Evolutionary conservation across 2,329 filamentous ascomycete species (phyloP).

Genomic region (Arthrobotrys sphaeroides): DNA sequence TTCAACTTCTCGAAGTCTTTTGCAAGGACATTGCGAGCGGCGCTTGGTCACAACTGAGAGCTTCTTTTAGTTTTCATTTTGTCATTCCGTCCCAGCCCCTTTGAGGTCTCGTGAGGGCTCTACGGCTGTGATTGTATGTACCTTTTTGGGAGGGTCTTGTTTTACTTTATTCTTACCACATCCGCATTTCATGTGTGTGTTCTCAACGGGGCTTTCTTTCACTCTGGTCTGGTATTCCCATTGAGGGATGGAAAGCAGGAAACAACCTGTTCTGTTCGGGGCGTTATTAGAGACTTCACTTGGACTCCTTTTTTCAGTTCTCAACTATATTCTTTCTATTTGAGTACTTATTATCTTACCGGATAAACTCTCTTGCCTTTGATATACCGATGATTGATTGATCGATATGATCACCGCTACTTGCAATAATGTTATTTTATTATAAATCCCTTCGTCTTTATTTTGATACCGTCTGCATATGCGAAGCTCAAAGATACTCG

Average conservation of each 20-base stretch:
- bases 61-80: background rate
- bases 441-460: too few relatives aligned
- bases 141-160: background rate
- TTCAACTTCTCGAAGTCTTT: background rate
- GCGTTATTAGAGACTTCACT: slow-evolving; percentile 42
- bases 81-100: background rate
- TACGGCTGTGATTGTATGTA: background rate
- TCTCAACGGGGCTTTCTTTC: background rate
- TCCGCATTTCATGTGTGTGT: slow-evolving; percentile 4
- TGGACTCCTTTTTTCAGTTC: background rate
- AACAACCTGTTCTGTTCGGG: slow-evolving; percentile 8
- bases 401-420: too few relatives aligned
- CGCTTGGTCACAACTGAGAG: background rate
- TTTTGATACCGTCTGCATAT: too few relatives aligned
- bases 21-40: background rate
- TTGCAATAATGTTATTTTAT: too few relatives aligned
- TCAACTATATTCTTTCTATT: too few relatives aligned
- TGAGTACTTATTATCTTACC: too few relatives aligned
- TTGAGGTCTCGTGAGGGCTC: background rate
- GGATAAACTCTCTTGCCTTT: too few relatives aligned
- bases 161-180: background rate
- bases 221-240: background rate
- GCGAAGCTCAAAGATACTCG: too few relatives aligned
- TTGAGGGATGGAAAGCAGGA: slow-evolving; percentile 12
- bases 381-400: too few relatives aligned